Percentiles rank a stretch among this genome's conserved stretches.
These are phyloP conservation scores for Aspergillus fumigatus DNA, from an alignment of 2,329 filamentous ascomycete species.

Conservation along the genomic window DNA sequence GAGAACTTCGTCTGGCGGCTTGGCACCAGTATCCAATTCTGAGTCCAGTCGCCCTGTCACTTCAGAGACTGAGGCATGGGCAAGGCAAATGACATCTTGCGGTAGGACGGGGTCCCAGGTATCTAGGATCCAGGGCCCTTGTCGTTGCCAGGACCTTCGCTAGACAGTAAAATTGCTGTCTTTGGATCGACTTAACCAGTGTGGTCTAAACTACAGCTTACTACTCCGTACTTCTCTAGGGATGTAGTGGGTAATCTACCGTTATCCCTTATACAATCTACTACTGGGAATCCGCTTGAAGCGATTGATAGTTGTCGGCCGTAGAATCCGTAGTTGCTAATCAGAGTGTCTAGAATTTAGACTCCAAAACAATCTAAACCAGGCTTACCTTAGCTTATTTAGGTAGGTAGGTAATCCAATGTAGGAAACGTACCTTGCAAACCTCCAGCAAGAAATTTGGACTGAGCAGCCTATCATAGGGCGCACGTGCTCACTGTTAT, in stretches of 20 bases:
- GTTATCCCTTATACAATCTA: background rate
- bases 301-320: background rate
- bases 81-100: background rate
- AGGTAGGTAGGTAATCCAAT: background rate
- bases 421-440: background rate
- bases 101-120: background rate
- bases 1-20: background rate
- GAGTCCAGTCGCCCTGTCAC: background rate
- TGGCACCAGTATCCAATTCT: background rate
- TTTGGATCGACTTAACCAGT: background rate
- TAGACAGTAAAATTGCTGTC: background rate
- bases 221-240: background rate
- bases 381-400: background rate
- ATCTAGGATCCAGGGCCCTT: background rate
- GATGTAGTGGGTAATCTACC: background rate
- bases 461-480: background rate
- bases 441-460: background rate
- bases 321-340: background rate
- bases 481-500: constrained; percentile 17
- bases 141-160: background rate
- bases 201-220: background rate
- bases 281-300: background rate
- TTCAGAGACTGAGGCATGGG: background rate
- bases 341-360: background rate
- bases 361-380: background rate